phyloP scores from a whole-genome alignment of 331 rosid species.

The Quercus lobata region DNA sequence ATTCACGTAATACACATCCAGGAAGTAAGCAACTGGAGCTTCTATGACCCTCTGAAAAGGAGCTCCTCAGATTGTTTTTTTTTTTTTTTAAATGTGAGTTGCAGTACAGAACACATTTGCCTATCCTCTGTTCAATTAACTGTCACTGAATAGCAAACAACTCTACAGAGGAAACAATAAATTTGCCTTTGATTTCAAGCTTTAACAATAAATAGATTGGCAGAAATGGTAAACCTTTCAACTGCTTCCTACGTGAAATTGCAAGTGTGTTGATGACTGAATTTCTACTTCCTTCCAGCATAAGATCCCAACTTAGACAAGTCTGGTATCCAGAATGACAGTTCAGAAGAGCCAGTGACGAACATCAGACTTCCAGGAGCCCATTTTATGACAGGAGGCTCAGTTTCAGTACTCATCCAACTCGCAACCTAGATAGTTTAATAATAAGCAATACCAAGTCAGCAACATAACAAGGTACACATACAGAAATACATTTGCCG shows the following conservation, averaged over 20 bases:
- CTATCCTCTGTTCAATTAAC: not conserved
- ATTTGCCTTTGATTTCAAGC: constrained; percentile 6
- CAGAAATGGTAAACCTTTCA: constrained; percentile 4
- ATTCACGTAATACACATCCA: not conserved
- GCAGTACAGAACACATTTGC: not conserved
- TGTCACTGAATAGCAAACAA: not conserved
- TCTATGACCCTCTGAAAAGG: not conserved
- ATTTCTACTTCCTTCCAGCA: constrained; percentile 71
- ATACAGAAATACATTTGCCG: not conserved
- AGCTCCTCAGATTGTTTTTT: no score
- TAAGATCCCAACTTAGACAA: constrained; percentile 84
- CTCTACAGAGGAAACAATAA: not conserved
- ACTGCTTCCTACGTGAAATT: constrained; percentile 5
- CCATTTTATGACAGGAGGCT: constrained; percentile 91
- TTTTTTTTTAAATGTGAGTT: not conserved
- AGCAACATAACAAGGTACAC: not conserved
- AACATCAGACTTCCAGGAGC: constrained; percentile 95
- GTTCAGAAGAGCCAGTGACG: constrained; percentile 85
- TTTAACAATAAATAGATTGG: not conserved
- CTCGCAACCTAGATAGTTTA: constrained; percentile 61
- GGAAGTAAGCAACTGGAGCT: not conserved
- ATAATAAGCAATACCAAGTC: constrained; percentile 11
- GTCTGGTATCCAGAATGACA: constrained; percentile 93
- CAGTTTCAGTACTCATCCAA: constrained; percentile 91
- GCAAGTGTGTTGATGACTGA: not conserved